A percentile compares a stretch with the other conserved stretches of the same genome.
These are phyloP conservation scores for Fusarium continuum DNA, from an alignment of 2,329 filamentous ascomycete species.

Conservation along the genomic window DNA sequence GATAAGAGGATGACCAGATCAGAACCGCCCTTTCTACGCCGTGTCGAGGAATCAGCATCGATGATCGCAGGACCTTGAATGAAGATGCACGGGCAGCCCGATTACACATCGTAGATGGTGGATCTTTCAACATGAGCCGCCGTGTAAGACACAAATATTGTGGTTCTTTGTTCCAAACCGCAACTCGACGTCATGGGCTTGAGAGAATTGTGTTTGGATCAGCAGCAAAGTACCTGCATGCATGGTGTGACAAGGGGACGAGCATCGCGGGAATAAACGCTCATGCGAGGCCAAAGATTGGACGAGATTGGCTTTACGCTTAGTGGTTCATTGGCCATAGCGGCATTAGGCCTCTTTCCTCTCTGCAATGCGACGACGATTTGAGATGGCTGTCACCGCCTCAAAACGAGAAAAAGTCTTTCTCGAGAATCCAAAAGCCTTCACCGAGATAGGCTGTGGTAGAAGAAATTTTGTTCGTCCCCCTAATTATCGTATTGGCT, in stretches of 20 bases:
- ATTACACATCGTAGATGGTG: slow-evolving; percentile 5
- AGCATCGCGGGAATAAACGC: slow-evolving; percentile 37
- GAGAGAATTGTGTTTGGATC: slow-evolving; percentile 23
- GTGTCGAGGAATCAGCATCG: background rate
- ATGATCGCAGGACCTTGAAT: slow-evolving; percentile 1
- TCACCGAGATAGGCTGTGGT: slow-evolving; percentile 2
- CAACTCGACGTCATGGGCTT: slow-evolving; percentile 37
- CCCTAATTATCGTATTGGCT: background rate
- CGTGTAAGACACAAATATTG: slow-evolving; percentile 29
- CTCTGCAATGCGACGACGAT: slow-evolving; percentile 3
- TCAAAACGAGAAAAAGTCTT: slow-evolving; percentile 4
- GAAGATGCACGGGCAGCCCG: background rate
- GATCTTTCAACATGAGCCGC: slow-evolving; percentile 15
- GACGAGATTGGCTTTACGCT: slow-evolving; percentile 15
- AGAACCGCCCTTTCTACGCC: background rate
- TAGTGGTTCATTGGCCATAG: slow-evolving; percentile 17
- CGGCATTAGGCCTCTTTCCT: slow-evolving; percentile 24
- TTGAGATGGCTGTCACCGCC: slow-evolving; percentile 15
- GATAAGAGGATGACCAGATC: background rate
- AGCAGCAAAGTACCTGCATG: slow-evolving; percentile 22
- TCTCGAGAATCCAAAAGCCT: background rate
- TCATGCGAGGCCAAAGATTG: slow-evolving; percentile 28
- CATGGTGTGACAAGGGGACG: slow-evolving; percentile 39
- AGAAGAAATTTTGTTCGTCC: background rate
- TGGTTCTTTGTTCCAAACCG: slow-evolving; percentile 38